Base-by-base conservation (phyloP, 2,329 filamentous ascomycete species). In the Eutypa lata region DNA sequence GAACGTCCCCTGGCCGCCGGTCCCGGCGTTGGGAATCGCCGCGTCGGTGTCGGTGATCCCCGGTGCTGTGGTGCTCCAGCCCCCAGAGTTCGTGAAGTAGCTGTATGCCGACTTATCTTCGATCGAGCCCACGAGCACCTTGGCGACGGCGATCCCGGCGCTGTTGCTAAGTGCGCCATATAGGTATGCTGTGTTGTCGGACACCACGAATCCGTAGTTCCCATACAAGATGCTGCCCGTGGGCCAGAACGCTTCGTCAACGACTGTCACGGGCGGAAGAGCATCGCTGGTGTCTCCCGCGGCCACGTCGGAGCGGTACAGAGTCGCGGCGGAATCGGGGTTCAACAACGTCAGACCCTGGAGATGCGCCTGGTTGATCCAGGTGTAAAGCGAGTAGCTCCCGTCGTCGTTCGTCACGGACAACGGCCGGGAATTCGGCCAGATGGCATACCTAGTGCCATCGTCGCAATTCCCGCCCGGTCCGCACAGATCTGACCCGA, bases 381-480 rank as follows among this genome's bases (percentile, higher is more conserved):
- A 66, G 8, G 61, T 61, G 42, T 63, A 62, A n/a, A 54, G 51
- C 10, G 55, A 58, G 16, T 54, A 55, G 11, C 52, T 49, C 26
- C 49, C 57, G 21, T 54, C 54, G 3, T 31, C 48, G 24, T 45
- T 46, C 42, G 61, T 5, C 26, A 31, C 26, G 18, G 61, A 49
- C 37, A 66, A 47, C 1, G 61, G 62, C 28, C 61, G 61, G 13
- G 51, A 53, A 38, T 65, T 59, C 6, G 62, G 60, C 63, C 63
- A 65, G 13, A 64, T 49, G 28, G 55, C 57, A 37, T 57, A 65
- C n/a, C 62, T 60, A 24, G 52, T 40, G 13, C 54, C 52, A 46
- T 58, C 54, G n/a, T 7, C 21, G 47, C 59, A 61, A 18, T 14
- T 16, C 10, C 59, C 59, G 21, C 37, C 55, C 35, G 51, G 52